Evolutionary conservation across 2,329 filamentous ascomycete species (phyloP).

Genomic region (Cercospora zeina): DNA sequence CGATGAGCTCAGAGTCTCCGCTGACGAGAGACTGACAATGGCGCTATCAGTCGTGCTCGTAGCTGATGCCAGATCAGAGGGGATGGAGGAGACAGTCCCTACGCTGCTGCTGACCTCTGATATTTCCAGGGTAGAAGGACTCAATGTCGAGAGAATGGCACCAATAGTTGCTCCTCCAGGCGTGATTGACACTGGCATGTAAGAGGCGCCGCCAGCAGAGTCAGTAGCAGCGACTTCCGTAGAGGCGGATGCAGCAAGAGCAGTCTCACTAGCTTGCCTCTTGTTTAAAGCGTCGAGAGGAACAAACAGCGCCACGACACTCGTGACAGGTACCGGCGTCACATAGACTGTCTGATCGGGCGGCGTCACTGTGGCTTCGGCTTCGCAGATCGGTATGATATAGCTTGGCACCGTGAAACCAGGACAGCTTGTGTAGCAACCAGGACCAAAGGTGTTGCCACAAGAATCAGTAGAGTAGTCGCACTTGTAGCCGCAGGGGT

Average conservation of each 20-base stretch:
- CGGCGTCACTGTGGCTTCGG: not conserved
- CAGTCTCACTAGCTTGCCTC: not conserved
- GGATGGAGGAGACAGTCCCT: too few relatives aligned
- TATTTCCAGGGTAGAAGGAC: not conserved
- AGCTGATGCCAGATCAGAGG: too few relatives aligned
- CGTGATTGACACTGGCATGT: not conserved
- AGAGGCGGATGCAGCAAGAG: not conserved
- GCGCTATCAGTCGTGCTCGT: too few relatives aligned
- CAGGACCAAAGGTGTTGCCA: constrained; percentile 30
- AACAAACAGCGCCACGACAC: not conserved
- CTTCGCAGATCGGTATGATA: constrained; percentile 22
- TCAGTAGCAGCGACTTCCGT: not conserved
- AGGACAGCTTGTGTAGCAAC: constrained; percentile 27
- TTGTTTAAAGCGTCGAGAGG: constrained; percentile 10
- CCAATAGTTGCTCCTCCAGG: not conserved
- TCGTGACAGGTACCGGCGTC: constrained; percentile 6
- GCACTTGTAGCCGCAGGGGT: constrained; percentile 25
- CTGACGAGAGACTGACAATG: too few relatives aligned
- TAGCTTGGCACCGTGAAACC: constrained; percentile 20
- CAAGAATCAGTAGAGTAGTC: constrained; percentile 27
- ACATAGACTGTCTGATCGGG: constrained; percentile 4
- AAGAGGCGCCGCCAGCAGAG: not conserved
- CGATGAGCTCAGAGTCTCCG: too few relatives aligned
- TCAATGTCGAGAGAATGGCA: not conserved
- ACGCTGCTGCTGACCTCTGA: too few relatives aligned